Evolutionary conservation across 805 yeast species (phyloP), one percentile per base, ranked within the genome.

Genomic region (Teunomyces kruisii): DNA sequence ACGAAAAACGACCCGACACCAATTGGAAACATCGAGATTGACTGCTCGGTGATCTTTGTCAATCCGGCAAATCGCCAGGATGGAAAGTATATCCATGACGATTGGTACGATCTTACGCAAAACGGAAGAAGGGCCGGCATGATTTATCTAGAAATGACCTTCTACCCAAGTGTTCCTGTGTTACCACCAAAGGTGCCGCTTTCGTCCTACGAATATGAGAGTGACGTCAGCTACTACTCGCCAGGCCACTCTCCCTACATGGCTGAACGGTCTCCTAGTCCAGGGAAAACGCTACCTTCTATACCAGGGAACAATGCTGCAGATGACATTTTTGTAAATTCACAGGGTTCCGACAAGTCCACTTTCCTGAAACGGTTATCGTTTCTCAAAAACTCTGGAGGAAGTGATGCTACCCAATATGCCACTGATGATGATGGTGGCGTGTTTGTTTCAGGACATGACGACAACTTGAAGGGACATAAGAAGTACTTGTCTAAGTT

Each of bases 71-170:
- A 82, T 16, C 52, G 55, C 13, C 79, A 80, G 1, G 75, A 76
- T 33, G 75, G 75, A 13, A 70, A 71, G 48, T 90, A 84, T 51
- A 97, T 96, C 2, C 83, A 78, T 56, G 97, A 94, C 62, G 74
- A 76, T 24, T 92, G 98, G 98, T 87, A 84, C 58, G 81, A 80
- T 26, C 68, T 94, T 46, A 68, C 74, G 33, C 80, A 80, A 58
- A 83, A 82, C 38, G 83, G 81, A 15, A 80, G 83, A 54, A 81
- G 84, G 44, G 96, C 97, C 1, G 99, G 99, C 1, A 87, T 81
- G 62, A 80, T 94, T 1, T 92, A 83, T 63, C 67, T 94, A 44
- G 98, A 94, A 57, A 84, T 94, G 86, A 89, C 97, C 0, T 94
- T 88, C 59, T 88, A 88, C 59, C 94, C 96, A 2, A 54, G 64